These are phyloP conservation scores for Aspergillus brasiliensis DNA, from an alignment of 2,329 filamentous ascomycete genomes.

Conservation along the genomic window DNA sequence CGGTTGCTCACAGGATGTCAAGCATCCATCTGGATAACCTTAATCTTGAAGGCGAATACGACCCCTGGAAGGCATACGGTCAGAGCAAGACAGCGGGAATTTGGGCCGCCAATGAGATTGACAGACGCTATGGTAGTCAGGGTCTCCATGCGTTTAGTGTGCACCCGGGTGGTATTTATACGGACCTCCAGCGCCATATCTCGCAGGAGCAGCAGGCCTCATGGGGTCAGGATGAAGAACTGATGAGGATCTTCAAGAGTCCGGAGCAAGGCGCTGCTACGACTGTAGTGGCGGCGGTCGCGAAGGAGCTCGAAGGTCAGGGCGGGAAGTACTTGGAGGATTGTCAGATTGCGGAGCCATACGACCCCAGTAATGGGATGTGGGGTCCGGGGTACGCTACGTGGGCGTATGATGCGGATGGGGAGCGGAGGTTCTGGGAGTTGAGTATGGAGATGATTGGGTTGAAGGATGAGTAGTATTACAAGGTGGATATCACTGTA, in stretches of 20 bases:
- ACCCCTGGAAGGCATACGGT: slow-evolving; percentile 46
- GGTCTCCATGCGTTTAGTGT: slow-evolving; percentile 50
- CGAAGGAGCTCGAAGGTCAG: background rate
- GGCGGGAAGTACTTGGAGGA: slow-evolving; percentile 8
- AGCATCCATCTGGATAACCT: slow-evolving; percentile 35
- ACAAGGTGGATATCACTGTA: too few relatives aligned
- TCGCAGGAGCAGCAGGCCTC: background rate
- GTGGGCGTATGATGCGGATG: too few relatives aligned
- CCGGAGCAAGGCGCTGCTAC: slow-evolving; percentile 5
- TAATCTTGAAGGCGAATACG: slow-evolving; percentile 36
- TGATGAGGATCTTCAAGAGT: background rate
- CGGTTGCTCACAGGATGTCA: slow-evolving; percentile 44
- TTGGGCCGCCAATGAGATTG: slow-evolving; percentile 55
- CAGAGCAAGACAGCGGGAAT: slow-evolving; percentile 57
- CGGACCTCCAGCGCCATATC: slow-evolving; percentile 7
- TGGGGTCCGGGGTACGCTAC: background rate
- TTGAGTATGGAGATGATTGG: too few relatives aligned
- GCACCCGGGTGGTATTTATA: slow-evolving; percentile 46
- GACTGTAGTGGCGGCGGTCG: background rate
- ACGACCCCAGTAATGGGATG: background rate
- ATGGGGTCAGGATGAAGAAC: too few relatives aligned
- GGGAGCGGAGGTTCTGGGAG: too few relatives aligned
- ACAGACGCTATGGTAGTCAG: slow-evolving; percentile 49
- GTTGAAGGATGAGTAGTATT: too few relatives aligned
- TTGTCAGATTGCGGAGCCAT: background rate